These are phyloP conservation scores for Linaria vulgaris DNA, from an alignment of 257 asterid species.

Conservation along the genomic window DNA sequence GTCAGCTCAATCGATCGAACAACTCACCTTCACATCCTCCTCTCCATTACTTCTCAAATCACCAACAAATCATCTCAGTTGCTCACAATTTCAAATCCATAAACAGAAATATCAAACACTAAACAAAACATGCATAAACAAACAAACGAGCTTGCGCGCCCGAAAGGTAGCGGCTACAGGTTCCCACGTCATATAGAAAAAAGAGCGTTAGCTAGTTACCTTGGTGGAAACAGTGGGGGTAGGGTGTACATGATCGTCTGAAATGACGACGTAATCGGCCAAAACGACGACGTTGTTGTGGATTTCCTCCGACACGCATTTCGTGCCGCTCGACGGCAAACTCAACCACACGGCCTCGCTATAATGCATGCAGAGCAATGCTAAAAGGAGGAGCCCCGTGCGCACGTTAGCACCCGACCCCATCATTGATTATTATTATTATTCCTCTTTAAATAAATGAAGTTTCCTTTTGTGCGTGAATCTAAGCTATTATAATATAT, in stretches of 20 bases:
- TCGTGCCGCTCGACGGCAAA: constrained; percentile 68
- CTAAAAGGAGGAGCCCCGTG: constrained; percentile 36
- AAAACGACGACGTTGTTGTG: constrained; percentile 85
- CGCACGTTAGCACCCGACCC: constrained; percentile 38
- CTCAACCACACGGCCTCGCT: constrained; percentile 72
- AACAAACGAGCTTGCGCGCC: no score
- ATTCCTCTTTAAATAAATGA: no score
- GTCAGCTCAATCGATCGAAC: no score
- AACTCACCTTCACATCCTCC: not conserved
- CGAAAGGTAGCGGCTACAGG: no score
- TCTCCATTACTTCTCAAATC: not conserved
- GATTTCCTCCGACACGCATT: constrained; percentile 87
- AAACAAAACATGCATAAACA: no score
- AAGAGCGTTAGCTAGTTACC: no score
- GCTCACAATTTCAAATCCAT: not conserved
- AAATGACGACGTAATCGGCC: constrained; percentile 73
- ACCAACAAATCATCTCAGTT: not conserved
- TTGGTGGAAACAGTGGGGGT: constrained; percentile 75
- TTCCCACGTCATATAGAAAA: no score
- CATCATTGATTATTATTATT: constrained; percentile 29
- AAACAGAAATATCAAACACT: no score
- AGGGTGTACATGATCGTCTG: constrained; percentile 59
- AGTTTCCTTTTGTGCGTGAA: no score
- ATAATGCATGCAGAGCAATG: constrained; percentile 33
- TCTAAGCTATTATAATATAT: no score